A percentile compares a stretch with the other conserved stretches of the same genome.
Evolutionary conservation across 78 protist species (phyloP).

Genomic region (Trichosphaerium sp.): DNA sequence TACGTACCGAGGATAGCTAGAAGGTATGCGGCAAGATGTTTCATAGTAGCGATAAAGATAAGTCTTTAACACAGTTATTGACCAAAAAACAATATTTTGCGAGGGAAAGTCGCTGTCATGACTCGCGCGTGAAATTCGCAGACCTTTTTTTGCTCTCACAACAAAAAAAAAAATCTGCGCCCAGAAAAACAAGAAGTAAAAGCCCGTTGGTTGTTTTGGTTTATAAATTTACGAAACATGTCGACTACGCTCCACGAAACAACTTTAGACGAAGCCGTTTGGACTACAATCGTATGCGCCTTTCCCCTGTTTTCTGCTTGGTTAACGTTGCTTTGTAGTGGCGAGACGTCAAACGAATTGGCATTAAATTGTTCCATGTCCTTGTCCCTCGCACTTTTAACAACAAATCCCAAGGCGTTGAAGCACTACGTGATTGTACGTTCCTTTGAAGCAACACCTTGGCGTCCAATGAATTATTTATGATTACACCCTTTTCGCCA

Average conservation of each 20-base stretch:
- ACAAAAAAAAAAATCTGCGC: neutral
- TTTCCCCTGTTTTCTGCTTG: neutral
- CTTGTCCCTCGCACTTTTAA: conserved; percentile 57
- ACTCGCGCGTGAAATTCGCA: too few species aligned
- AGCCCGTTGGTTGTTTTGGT: too few species aligned
- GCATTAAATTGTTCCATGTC: conserved; percentile 59
- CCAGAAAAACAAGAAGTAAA: neutral
- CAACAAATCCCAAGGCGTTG: too few species aligned
- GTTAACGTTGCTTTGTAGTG: neutral
- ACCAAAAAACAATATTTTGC: neutral
- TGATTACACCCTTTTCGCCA: neutral
- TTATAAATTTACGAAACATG: too few species aligned
- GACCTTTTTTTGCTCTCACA: neutral
- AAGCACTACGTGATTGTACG: conserved; percentile 51
- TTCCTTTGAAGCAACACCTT: neutral
- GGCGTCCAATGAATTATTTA: neutral
- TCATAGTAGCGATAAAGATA: too few species aligned
- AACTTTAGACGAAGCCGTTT: conserved; percentile 74
- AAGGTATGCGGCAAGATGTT: too few species aligned
- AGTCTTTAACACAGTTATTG: too few species aligned
- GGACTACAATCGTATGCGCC: conserved; percentile 34
- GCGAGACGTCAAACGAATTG: conserved; percentile 43
- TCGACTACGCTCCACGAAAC: too few species aligned
- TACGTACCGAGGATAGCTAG: too few species aligned
- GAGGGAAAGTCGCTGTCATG: too few species aligned